phyloP scores from a whole-genome alignment of 805 yeast genomes.

The Zygotorulaspora sp. region DNA sequence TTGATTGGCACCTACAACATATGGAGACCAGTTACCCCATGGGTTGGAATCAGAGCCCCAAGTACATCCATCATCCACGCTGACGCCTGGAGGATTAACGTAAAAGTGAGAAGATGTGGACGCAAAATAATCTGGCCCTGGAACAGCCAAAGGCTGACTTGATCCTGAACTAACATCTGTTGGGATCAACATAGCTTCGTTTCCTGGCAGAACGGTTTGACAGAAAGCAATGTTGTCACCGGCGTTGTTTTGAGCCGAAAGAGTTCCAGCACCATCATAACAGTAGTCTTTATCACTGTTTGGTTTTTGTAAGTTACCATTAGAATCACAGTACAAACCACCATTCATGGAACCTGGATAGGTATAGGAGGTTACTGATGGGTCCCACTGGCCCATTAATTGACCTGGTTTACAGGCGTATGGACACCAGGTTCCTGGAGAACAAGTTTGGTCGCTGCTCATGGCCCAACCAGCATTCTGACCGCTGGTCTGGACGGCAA shows the following conservation, averaged over 20 bases:
- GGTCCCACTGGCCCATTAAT: constrained; percentile 86
- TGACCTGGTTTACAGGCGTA: constrained; percentile 90
- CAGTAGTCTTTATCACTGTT: constrained; percentile 58
- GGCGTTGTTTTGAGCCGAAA: constrained; percentile 55
- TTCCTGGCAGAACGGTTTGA: constrained; percentile 91
- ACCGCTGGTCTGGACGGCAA: constrained; percentile 55
- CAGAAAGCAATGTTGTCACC: constrained; percentile 70
- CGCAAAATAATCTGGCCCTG: constrained; percentile 81
- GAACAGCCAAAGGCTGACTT: constrained; percentile 66
- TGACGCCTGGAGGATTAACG: constrained; percentile 77
- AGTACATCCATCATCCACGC: constrained; percentile 68
- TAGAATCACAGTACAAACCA: constrained; percentile 70
- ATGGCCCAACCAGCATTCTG: constrained; percentile 84
- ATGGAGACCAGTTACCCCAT: constrained; percentile 89
- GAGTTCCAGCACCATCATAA: constrained; percentile 72
- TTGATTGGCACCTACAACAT: constrained; percentile 87
- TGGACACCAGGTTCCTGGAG: constrained; percentile 80
- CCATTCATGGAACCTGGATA: constrained; percentile 80
- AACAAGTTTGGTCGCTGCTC: constrained; percentile 67
- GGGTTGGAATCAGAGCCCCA: constrained; percentile 75
- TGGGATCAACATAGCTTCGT: constrained; percentile 91
- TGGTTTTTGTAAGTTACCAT: constrained; percentile 65
- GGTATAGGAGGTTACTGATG: constrained; percentile 61
- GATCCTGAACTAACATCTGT: constrained; percentile 54
- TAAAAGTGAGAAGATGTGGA: constrained; percentile 83